Evolutionary conservation across 1,139 yeast genomes (phyloP), one percentile per base, ranked within the genome.

Genomic region (Suhomyces bribrorum): DNA sequence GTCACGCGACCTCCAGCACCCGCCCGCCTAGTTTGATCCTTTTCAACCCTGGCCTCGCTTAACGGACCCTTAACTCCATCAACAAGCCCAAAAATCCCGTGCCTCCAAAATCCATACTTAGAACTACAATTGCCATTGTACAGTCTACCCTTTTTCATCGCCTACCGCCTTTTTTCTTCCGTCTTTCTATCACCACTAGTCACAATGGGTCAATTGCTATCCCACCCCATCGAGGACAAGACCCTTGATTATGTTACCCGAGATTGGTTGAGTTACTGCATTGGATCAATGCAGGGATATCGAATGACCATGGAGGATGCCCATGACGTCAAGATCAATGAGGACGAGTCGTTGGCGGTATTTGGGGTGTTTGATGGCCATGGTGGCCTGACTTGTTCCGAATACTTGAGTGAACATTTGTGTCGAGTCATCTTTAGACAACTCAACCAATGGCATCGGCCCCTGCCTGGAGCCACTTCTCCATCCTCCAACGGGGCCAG

Each of bases 361-460:
- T 83, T 81, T 57, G 88, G 83, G 0, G 86, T 85, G 4, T 85
- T 82, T 59, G 94, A 85, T 57, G 94, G 94, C 3, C 94, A 85
- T 56, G 94, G 94, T 2, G 90, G 90, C 14, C 69, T 73, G 12
- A 70, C 72, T 23, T 73, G 86, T 27, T 81, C 90, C 1, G 72
- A 71, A 30, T 77, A 66, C 48, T 63, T 84, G 4, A 69, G 80
- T 29, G 69, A 69, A n/a, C 61, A 59, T 18, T 62, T 80, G 12
- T 69, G 73, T 2, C 52, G 54, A 18, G 44, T 50, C 15, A 57
- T 76, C 9, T 59, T 71, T 43, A 53, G 54, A 18, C 49, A 52
- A 12, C 44, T 74, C 26, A 58, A 57, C 46, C 34, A 37, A n/a
- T 32, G 51, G 26, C 38, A 34, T 8, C 12, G 20, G 7, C 14